Conservation (phyloP, 495 filamentous ascomycete species). For the Viridothelium virens region DNA sequence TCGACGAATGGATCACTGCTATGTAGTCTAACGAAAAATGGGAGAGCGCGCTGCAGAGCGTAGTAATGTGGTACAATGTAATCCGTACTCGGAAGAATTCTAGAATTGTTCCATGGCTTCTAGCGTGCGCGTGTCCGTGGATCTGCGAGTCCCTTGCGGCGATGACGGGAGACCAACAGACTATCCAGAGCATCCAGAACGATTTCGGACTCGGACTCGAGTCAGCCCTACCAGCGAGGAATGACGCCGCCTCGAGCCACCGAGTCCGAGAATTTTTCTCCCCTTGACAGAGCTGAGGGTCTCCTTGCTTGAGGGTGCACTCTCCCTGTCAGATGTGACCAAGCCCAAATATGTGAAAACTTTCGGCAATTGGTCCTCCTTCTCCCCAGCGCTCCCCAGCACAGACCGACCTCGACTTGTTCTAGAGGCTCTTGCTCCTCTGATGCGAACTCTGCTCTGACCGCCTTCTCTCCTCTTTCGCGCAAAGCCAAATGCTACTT, state of each 20-base stretch:
- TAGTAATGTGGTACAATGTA: background rate
- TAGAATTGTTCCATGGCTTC: slow-evolving; percentile 5
- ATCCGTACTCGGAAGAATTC: background rate
- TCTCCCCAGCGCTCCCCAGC: background rate
- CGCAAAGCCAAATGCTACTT: background rate
- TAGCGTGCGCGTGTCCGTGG: background rate
- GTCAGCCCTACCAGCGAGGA: slow-evolving; percentile 5
- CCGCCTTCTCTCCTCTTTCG: slow-evolving; percentile 1
- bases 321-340: background rate
- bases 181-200: background rate
- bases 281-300: too few relatives aligned
- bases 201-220: background rate
- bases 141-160: background rate
- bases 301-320: background rate
- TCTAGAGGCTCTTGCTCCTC: background rate
- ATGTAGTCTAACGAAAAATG: background rate
- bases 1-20: background rate
- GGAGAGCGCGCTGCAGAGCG: slow-evolving; percentile 4
- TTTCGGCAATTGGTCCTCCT: background rate
- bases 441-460: background rate
- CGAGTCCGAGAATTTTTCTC: too few relatives aligned
- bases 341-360: background rate
- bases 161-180: too few relatives aligned
- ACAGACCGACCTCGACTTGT: background rate
- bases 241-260: slow-evolving; percentile 7